These are phyloP conservation scores for Lipomyces yamadae DNA, from an alignment of 805 yeast genomes.

Conservation along the genomic window DNA sequence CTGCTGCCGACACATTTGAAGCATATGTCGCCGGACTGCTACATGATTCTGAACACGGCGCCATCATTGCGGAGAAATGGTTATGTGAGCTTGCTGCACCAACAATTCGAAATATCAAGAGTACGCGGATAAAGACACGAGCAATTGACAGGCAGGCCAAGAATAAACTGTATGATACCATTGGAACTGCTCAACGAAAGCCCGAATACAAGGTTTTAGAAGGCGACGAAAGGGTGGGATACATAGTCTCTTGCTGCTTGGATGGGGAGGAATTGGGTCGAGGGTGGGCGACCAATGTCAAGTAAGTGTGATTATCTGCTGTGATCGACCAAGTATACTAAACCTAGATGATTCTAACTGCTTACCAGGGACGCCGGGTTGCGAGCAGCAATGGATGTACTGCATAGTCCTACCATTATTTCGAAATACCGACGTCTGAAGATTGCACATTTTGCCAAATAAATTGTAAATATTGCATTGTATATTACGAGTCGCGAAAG, in stretches of 20 bases:
- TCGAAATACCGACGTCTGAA: constrained; percentile 56
- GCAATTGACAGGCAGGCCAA: constrained; percentile 68
- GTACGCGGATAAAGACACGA: constrained; percentile 20
- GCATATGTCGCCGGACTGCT: constrained; percentile 89
- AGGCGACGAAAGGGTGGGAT: constrained; percentile 55
- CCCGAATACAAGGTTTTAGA: constrained; percentile 58
- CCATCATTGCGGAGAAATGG: constrained; percentile 44
- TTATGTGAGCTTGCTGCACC: constrained; percentile 45
- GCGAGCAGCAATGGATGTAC: constrained; percentile 82
- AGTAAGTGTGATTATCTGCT: constrained; percentile 39
- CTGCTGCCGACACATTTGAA: constrained; percentile 88
- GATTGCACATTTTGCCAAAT: constrained; percentile 11
- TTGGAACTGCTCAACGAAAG: constrained; percentile 73
- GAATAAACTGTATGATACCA: constrained; percentile 65
- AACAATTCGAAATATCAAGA: constrained; percentile 13
- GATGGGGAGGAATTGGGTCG: constrained; percentile 67
- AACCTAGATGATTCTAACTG: background rate
- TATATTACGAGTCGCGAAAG: background rate
- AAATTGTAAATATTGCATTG: background rate
- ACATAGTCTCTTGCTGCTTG: constrained; percentile 68
- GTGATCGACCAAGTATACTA: background rate
- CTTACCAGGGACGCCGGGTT: constrained; percentile 64
- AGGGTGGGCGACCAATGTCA: constrained; percentile 71
- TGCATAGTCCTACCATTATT: constrained; percentile 60
- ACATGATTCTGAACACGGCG: constrained; percentile 56